Evolutionary conservation across 2,329 filamentous ascomycete genomes (phyloP).

Genomic region (Fusarium begoniae): DNA sequence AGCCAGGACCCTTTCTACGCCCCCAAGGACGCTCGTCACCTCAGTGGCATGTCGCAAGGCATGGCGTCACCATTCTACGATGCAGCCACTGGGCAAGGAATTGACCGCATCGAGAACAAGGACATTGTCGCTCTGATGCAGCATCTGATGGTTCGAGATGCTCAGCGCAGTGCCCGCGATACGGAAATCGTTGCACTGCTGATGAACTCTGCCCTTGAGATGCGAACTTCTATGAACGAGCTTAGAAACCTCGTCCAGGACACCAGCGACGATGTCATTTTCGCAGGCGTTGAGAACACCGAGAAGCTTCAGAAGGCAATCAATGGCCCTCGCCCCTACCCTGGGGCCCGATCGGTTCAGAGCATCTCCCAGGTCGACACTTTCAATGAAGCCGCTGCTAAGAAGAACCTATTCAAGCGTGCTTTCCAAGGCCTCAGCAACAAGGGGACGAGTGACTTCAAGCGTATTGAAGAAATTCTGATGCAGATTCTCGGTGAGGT

Average conservation of each 20-base stretch:
- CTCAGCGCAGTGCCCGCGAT: slow-evolving; percentile 93
- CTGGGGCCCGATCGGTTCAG: slow-evolving; percentile 70
- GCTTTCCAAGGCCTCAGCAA: slow-evolving; percentile 91
- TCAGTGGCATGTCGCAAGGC: slow-evolving; percentile 91
- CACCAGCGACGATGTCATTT: slow-evolving; percentile 83
- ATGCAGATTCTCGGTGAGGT: slow-evolving; percentile 93
- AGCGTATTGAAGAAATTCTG: slow-evolving; percentile 90
- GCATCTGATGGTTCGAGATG: slow-evolving; percentile 95
- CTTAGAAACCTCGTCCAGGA: slow-evolving; percentile 92
- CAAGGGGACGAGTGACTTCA: slow-evolving; percentile 87
- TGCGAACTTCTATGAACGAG: slow-evolving; percentile 95
- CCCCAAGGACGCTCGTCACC: slow-evolving; percentile 67
- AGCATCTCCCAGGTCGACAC: slow-evolving; percentile 65
- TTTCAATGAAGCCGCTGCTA: slow-evolving; percentile 68
- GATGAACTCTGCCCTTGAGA: slow-evolving; percentile 92
- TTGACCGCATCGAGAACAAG: slow-evolving; percentile 93
- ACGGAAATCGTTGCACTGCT: slow-evolving; percentile 96
- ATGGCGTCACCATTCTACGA: slow-evolving; percentile 92
- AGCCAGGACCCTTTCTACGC: slow-evolving; percentile 73
- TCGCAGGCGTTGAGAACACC: slow-evolving; percentile 87
- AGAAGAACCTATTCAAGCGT: slow-evolving; percentile 93
- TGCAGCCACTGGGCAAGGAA: slow-evolving; percentile 83
- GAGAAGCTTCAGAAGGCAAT: slow-evolving; percentile 86
- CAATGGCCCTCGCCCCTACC: slow-evolving; percentile 86
- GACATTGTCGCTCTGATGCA: slow-evolving; percentile 99